These are phyloP conservation scores for Blepharisma stoltei DNA, from an alignment of 73 alveolate genomes.

Conservation along the genomic window DNA sequence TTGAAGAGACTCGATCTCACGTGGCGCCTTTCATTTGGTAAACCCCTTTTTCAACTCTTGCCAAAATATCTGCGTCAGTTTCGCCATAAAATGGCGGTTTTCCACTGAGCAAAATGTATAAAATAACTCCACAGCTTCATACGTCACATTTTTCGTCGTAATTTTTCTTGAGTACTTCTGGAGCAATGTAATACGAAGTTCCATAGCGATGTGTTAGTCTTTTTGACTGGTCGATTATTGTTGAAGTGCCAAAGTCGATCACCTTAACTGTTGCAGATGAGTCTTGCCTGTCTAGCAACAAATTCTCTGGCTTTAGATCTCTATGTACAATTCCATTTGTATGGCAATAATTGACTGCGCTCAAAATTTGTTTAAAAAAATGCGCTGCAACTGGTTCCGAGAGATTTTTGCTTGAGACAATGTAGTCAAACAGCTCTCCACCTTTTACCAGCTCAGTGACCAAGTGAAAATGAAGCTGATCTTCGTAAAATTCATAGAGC, in stretches of 20 bases:
- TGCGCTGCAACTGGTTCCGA: not conserved
- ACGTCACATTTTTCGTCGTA: constrained; percentile 20
- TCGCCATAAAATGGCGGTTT: constrained; percentile 34
- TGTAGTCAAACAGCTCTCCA: not conserved
- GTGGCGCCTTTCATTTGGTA: not conserved
- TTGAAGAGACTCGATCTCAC: not conserved
- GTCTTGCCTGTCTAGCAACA: not conserved
- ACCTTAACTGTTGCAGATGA: not conserved
- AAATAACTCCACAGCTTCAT: constrained; percentile 45
- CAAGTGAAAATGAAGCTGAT: not conserved
- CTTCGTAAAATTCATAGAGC: not conserved
- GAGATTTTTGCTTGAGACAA: not conserved
- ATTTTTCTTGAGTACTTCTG: not conserved
- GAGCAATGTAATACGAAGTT: not conserved
- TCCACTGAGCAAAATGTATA: constrained; percentile 38
- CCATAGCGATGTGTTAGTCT: not conserved
- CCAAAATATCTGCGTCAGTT: not conserved
- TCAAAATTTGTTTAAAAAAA: constrained; percentile 3
- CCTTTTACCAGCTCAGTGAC: not conserved
- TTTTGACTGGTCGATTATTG: not conserved
- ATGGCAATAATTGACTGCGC: not conserved
- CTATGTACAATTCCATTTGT: not conserved
- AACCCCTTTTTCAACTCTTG: not conserved
- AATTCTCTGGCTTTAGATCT: not conserved
- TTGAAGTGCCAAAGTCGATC: not conserved